A percentile compares a stretch with the other conserved stretches of the same genome.
Evolutionary conservation across 345 rosid genomes (phyloP).

Genomic region (Citrus inodora): DNA sequence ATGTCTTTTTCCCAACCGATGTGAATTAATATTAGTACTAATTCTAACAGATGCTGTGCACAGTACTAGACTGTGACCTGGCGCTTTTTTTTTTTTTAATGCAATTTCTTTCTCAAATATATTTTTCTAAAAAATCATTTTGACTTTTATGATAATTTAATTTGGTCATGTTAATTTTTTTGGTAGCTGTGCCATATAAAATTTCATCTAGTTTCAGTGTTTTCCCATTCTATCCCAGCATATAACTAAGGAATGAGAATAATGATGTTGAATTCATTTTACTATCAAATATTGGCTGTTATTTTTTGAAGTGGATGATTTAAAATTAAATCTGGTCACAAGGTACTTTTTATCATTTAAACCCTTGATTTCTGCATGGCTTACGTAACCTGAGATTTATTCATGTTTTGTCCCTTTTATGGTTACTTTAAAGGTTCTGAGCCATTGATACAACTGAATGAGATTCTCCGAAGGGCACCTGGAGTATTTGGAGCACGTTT

Average conservation of each 20-base stretch:
- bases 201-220: background rate
- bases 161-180: background rate
- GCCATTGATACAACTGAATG: slow-evolving; percentile 72
- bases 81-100: background rate
- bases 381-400: background rate
- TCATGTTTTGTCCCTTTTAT: background rate
- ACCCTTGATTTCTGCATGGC: background rate
- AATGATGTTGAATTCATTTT: background rate
- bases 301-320: background rate
- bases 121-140: background rate
- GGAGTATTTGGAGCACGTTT: slow-evolving; percentile 84
- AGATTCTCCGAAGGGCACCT: slow-evolving; percentile 66
- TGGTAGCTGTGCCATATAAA: background rate
- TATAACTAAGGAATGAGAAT: background rate
- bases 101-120: background rate
- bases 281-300: too few species aligned
- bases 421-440: slow-evolving; percentile 51
- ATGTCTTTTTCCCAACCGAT: background rate
- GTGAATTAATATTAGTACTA: background rate
- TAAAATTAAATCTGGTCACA: too few species aligned
- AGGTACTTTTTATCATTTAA: background rate
- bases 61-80: background rate
- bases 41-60: background rate
- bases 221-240: background rate
- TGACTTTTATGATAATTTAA: background rate